Percentiles rank a stretch among this genome's conserved stretches.
phyloP scores from a whole-genome alignment of 2,329 filamentous ascomycete genomes.

The Coniella vitis region DNA sequence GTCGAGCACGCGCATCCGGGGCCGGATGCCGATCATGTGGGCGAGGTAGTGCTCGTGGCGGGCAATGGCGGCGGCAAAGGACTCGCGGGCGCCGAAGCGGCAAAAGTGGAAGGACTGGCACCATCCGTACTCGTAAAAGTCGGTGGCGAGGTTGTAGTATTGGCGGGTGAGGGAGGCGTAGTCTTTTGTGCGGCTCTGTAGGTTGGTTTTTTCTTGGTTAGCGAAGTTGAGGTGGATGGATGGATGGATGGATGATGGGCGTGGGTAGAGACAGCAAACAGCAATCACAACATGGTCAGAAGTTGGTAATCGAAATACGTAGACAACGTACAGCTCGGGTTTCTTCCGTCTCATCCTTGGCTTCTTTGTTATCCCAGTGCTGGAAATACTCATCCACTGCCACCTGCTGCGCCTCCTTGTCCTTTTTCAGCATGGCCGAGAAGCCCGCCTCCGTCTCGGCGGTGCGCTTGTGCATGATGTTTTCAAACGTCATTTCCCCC shows the following conservation, averaged over 20 bases:
- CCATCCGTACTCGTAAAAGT: slow-evolving; percentile 73
- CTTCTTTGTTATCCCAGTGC: slow-evolving; percentile 18
- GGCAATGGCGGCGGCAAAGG: slow-evolving; percentile 65
- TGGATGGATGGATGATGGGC: not conserved
- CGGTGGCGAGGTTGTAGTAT: slow-evolving; percentile 69
- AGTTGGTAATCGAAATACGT: no score
- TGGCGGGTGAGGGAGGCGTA: slow-evolving; percentile 15
- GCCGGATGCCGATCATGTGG: slow-evolving; percentile 59
- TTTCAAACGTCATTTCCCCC: slow-evolving; percentile 15
- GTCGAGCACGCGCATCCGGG: slow-evolving; percentile 63
- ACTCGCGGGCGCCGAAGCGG: slow-evolving; percentile 63
- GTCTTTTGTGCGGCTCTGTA: slow-evolving; percentile 10
- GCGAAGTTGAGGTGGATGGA: not conserved
- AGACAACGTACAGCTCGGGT: slow-evolving; percentile 13
- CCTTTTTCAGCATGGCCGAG: slow-evolving; percentile 16
- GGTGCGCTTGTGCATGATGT: slow-evolving; percentile 13
- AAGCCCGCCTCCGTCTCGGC: slow-evolving; percentile 11
- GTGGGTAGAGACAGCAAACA: no score
- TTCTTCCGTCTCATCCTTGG: slow-evolving; percentile 14
- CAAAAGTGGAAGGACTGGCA: slow-evolving; percentile 72
- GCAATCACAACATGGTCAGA: no score
- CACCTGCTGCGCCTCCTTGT: slow-evolving; percentile 12
- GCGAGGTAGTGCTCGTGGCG: slow-evolving; percentile 74
- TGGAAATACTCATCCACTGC: slow-evolving; percentile 15
- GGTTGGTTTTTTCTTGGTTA: not conserved